Base-by-base conservation (phyloP, 2,329 filamentous ascomycete genomes). In the Nemania bipapillata region DNA sequence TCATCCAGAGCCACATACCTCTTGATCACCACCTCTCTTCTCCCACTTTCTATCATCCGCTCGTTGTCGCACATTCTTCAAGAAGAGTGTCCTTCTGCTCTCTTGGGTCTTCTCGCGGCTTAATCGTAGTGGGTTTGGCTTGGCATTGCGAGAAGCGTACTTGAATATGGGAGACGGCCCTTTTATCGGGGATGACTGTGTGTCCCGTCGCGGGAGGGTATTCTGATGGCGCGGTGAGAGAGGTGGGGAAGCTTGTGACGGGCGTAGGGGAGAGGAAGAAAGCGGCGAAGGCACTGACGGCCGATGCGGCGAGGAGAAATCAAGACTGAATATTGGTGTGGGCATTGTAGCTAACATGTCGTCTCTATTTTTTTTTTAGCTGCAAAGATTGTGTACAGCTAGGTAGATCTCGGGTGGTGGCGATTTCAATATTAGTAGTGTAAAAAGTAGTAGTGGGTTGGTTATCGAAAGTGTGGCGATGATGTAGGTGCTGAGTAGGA, bases 61-160 rank as follows among this genome's bases (percentile, higher is more conserved):
- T 47, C 86, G 85, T 74, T 88, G 85, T 66, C 87, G 83, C 20
- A 91, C 89, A 59, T 85, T 91, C 76, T 89, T 87, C 67, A 95
- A 81, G 74, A 95, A 95, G 64, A 91, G 82, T 35, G 87, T 86
- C 54, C 92, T 83, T 65, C 92, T 83, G 62, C 86, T 83, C 76
- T 92, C 89, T 63, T 89, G 87, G 0, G 84, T 83, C 20, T 87
- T 87, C 76, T 93, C 87, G 58, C 87, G 84, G 68, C 81, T 86
- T 71, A 86, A 86, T 20, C 89, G 80, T 6, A 91, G 74, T 0
- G 90, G 91, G 69, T 91, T 92, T 40, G 85, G 83, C 68, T 90
- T 90, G 62, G 84, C 80, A 15, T 83, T 82, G 17, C 88, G 85
- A 68, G 86, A 81, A 30, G 87, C 83, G 72, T 83, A 90, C 66